Conservation (phyloP, 2,329 filamentous ascomycete genomes). For the Fonsecaea monophora region DNA sequence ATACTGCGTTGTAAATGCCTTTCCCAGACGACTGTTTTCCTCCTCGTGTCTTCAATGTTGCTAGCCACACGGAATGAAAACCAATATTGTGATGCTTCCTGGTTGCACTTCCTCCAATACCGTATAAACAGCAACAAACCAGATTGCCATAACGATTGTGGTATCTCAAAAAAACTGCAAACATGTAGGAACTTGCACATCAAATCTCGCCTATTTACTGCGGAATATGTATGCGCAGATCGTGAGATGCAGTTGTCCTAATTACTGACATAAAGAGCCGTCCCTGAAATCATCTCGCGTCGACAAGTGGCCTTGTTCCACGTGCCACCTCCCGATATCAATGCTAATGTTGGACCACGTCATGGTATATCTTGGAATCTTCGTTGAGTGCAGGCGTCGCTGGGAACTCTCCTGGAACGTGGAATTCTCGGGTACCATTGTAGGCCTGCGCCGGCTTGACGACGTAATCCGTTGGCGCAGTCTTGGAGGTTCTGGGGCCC, state of each 20-base stretch:
- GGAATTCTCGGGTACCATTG: constrained; percentile 67
- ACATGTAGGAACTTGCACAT: constrained; percentile 9
- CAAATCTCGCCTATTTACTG: constrained; percentile 19
- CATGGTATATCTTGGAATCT: constrained; percentile 25
- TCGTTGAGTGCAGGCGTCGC: constrained; percentile 26
- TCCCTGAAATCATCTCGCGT: not conserved
- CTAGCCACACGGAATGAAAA: not conserved
- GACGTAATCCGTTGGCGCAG: constrained; percentile 31
- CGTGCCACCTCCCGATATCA: not conserved
- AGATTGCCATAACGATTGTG: constrained; percentile 24
- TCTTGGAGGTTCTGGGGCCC: constrained; percentile 22
- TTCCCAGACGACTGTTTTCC: not conserved
- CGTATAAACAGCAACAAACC: constrained; percentile 1
- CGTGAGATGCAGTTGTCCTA: constrained; percentile 12
- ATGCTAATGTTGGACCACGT: constrained; percentile 25
- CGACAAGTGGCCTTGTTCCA: not conserved
- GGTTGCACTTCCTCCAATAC: not conserved
- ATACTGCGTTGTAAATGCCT: constrained; percentile 4
- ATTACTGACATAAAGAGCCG: constrained; percentile 4
- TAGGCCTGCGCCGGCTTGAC: constrained; percentile 37
- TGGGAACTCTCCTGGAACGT: constrained; percentile 73
- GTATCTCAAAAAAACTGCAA: constrained; percentile 20
- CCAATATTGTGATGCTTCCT: not conserved
- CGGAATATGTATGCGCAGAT: constrained; percentile 18
- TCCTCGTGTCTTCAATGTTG: constrained; percentile 1